Percentiles rank a stretch among this genome's conserved stretches.
Conservation (phyloP, 164 flowering plant species). For the Magnolia sinica region DNA sequence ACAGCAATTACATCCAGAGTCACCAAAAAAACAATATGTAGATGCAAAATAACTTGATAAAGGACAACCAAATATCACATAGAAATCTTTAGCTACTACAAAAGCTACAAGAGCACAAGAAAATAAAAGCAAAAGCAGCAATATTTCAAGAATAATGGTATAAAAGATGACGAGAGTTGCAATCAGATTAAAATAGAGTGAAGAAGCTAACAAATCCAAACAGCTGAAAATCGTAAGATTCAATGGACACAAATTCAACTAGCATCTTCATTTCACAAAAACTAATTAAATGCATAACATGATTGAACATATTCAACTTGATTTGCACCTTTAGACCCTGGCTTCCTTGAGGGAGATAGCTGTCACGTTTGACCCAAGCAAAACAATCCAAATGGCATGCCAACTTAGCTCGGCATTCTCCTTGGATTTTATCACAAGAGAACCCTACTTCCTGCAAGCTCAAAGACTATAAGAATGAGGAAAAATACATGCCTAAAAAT, state of each 20-base stretch:
- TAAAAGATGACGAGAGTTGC: too few relatives aligned
- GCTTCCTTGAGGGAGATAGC: constrained; percentile 99
- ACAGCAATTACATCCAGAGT: too few relatives aligned
- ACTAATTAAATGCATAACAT: background rate
- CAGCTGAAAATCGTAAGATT: background rate
- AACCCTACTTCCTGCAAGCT: constrained; percentile 84
- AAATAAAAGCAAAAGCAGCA: too few relatives aligned
- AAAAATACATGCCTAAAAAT: background rate
- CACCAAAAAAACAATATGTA: too few relatives aligned
- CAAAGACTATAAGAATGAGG: background rate
- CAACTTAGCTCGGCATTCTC: constrained; percentile 97
- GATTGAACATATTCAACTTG: background rate
- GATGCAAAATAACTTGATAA: too few relatives aligned
- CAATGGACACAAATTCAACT: background rate
- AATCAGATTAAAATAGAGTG: too few relatives aligned
- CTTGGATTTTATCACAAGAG: constrained; percentile 82
- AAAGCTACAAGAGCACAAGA: too few relatives aligned
- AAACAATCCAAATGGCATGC: constrained; percentile 98
- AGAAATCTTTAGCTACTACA: too few relatives aligned
- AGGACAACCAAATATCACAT: too few relatives aligned
- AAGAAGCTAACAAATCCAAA: too few relatives aligned
- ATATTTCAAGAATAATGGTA: too few relatives aligned
- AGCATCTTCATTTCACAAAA: background rate
- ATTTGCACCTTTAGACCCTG: constrained; percentile 84
- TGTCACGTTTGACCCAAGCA: constrained; percentile 99